phyloP scores from a whole-genome alignment of 2,329 filamentous ascomycete species.

The Chrysoporthe deuterocubensis region DNA sequence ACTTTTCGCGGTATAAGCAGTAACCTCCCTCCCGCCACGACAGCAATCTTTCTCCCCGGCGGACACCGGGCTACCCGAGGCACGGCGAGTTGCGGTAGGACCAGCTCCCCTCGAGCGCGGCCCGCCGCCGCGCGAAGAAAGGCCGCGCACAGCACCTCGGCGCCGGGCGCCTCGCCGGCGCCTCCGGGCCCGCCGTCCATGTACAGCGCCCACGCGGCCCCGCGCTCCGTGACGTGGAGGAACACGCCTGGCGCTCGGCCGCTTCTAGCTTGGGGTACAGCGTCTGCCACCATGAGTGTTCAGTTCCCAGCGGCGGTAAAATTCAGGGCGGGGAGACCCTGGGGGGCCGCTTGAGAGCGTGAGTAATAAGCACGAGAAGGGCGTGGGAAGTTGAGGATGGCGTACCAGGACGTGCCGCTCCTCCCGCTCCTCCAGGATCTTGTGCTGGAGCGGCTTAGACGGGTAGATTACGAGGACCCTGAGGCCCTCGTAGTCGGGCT shows the following conservation, averaged over 20 bases:
- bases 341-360: no score
- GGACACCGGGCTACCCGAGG: no score
- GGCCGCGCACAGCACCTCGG: background rate
- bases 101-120: background rate
- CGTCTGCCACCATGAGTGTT: background rate
- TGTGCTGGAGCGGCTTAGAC: background rate
- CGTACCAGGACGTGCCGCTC: constrained; percentile 3
- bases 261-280: constrained; percentile 15
- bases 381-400: no score
- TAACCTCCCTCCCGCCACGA: no score
- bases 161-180: background rate
- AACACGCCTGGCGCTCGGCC: background rate
- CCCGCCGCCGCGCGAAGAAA: background rate
- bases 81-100: background rate
- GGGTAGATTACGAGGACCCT: constrained; percentile 1
- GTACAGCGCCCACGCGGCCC: constrained; percentile 7
- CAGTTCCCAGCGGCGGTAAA: no score
- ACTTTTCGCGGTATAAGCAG: no score
- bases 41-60: no score
- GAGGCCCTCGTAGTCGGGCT: background rate
- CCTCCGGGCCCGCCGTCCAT: constrained; percentile 9
- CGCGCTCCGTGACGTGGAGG: background rate
- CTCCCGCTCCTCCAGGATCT: constrained; percentile 5
- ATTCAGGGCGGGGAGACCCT: no score
- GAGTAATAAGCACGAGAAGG: no score